phyloP scores from a whole-genome alignment of 495 filamentous ascomycete genomes.

The Penicillium canariense region DNA sequence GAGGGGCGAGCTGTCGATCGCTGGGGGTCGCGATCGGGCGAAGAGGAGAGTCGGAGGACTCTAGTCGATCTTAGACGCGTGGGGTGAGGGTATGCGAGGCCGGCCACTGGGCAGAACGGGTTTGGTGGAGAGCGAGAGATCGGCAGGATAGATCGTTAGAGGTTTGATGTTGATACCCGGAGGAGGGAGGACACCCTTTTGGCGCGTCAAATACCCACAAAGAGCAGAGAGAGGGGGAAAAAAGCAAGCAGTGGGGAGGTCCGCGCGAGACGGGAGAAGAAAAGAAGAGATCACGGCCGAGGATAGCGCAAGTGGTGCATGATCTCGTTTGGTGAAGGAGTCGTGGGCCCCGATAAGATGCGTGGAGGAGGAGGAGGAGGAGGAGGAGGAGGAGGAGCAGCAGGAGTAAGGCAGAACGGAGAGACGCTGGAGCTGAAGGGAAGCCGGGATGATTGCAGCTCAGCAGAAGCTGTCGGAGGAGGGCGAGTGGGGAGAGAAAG shows the following conservation, averaged over 20 bases:
- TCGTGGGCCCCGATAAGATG: background rate
- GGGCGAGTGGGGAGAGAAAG: conserved; percentile 10
- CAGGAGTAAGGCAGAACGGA: background rate
- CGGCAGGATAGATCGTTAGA: background rate
- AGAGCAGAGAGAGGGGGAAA: background rate
- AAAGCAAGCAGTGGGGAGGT: background rate
- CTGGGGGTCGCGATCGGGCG: conserved; percentile 35
- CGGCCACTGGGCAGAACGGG: no score
- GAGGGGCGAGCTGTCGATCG: conserved; percentile 37
- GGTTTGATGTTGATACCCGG: background rate
- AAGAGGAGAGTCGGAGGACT: conserved; percentile 23
- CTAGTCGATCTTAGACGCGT: conserved; percentile 2
- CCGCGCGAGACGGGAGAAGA: conserved; percentile 1
- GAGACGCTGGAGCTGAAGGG: background rate
- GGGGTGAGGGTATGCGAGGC: conserved; percentile 2
- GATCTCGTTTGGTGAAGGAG: conserved; percentile 13
- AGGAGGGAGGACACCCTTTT: background rate
- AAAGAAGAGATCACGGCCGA: conserved; percentile 19
- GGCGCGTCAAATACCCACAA: background rate
- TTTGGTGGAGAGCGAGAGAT: conserved; percentile 7
- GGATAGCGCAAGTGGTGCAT: conserved; percentile 25
- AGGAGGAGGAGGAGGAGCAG: background rate
- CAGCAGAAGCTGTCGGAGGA: background rate
- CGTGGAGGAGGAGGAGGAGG: conserved; percentile 3
- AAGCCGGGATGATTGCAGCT: no score